Evolutionary conservation across 129 eudicot genomes (phyloP).

Genomic region (Flaveria sonorensis): DNA sequence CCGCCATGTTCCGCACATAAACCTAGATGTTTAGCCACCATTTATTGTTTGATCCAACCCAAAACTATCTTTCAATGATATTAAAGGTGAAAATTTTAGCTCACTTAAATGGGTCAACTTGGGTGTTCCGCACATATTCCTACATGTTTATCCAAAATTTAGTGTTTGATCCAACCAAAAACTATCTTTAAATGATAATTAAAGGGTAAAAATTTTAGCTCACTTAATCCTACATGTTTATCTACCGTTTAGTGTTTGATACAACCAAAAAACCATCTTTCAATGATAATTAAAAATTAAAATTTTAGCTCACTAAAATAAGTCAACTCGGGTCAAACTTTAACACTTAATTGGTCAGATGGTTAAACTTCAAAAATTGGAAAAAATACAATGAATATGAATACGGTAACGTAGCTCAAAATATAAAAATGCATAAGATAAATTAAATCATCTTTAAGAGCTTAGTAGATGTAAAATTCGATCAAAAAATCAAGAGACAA

Average conservation of each 20-base stretch:
- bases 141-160: constrained; percentile 27
- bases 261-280: not conserved
- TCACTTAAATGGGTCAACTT: not conserved
- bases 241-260: constrained; percentile 15
- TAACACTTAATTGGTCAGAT: not conserved
- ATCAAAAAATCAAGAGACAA: too few relatives aligned
- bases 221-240: constrained; percentile 68
- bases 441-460: too few relatives aligned
- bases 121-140: constrained; percentile 88
- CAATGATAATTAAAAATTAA: not conserved
- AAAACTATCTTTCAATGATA: not conserved
- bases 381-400: too few relatives aligned
- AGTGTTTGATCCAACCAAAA: constrained; percentile 9
- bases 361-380: not conserved
- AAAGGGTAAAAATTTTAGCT: not conserved
- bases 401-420: too few relatives aligned
- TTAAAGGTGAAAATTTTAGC: not conserved
- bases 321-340: not conserved
- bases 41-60: constrained; percentile 8
- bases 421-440: too few relatives aligned
- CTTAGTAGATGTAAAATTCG: too few relatives aligned
- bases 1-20: constrained; percentile 99
- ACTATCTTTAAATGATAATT: not conserved
- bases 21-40: constrained; percentile 44
- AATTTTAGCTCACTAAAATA: not conserved